Base-by-base conservation (phyloP, 2,329 filamentous ascomycete genomes). In the Stagonosporopsis rhizophila region DNA sequence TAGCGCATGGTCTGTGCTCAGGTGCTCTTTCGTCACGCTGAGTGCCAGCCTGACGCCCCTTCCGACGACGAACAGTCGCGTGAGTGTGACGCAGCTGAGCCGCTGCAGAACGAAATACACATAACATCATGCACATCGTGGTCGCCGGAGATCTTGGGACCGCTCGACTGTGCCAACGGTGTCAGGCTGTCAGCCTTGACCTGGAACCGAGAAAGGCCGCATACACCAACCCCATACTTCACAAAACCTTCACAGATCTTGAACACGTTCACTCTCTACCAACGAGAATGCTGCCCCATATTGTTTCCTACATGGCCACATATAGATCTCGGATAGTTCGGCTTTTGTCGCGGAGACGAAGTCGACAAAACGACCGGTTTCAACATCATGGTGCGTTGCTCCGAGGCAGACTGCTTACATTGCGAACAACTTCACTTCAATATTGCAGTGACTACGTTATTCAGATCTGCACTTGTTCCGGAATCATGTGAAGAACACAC, bases 1-100 rank as follows among this genome's bases (percentile, higher is more conserved):
- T 46, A 50, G 41, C 39, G 46, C 37, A 11, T 37, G 47, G 53
- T 52, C 53, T 47, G 53, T 51, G 53, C 53, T 14, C 14, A 19
- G 12, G 47, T 15, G 9, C 8, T 15, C 7, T 34, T 6, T 7
- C 28, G 30, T 56, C 53, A 56, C 47, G 53, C 30, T 37, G 37
- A 22, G 11, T 8, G n/a, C 34, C 47, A 22, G 40, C 53, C 46
- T 51, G 53, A 51, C 37, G 17, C 19, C 20, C 5, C 20, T 41
- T 14, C 22, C 41, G 38, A 19, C 41, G n/a, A 28, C 17, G 20
- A 20, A 34, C 8, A 15, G 35, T 32, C 53, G 47, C 42, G 42
- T 51, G 53, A 45, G 42, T 35, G 20, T 20, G 22, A 40, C 40
- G 38, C 15, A 15, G 25, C 47, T 47, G 17, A 46, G 27, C 40